Conservation (phyloP, 2,329 filamentous ascomycete genomes). For the Apiospora arundinis region DNA sequence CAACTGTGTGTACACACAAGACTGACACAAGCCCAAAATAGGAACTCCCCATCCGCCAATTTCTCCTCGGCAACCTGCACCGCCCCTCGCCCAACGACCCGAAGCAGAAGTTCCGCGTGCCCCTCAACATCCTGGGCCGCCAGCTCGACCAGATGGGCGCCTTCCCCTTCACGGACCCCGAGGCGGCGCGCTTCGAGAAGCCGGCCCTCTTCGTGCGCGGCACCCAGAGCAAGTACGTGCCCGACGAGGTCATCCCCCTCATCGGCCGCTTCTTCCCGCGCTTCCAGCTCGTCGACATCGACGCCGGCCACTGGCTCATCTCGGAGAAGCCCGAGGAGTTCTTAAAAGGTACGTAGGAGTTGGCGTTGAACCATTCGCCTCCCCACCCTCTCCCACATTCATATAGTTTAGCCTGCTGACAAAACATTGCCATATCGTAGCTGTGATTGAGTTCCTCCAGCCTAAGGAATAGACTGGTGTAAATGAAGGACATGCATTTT, state of each 20-base stretch:
- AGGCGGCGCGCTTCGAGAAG: constrained; percentile 72
- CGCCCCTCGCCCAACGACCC: constrained; percentile 54
- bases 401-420: background rate
- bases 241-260: constrained; percentile 79
- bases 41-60: constrained; percentile 82
- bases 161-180: constrained; percentile 83
- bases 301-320: constrained; percentile 87
- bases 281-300: constrained; percentile 75
- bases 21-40: constrained; percentile 36
- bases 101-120: constrained; percentile 77
- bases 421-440: constrained; percentile 44
- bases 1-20: background rate
- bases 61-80: constrained; percentile 85
- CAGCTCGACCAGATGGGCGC: constrained; percentile 80
- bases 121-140: constrained; percentile 71
- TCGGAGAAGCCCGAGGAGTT: constrained; percentile 87
- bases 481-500: background rate
- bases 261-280: constrained; percentile 83
- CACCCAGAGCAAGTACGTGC: constrained; percentile 77
- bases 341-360: constrained; percentile 64
- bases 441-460: constrained; percentile 67
- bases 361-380: background rate
- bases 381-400: too few species aligned
- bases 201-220: constrained; percentile 83
- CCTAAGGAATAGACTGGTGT: constrained; percentile 50